Conservation (phyloP, 768 basidiomycete genomes). For the Pholiota conissans region DNA sequence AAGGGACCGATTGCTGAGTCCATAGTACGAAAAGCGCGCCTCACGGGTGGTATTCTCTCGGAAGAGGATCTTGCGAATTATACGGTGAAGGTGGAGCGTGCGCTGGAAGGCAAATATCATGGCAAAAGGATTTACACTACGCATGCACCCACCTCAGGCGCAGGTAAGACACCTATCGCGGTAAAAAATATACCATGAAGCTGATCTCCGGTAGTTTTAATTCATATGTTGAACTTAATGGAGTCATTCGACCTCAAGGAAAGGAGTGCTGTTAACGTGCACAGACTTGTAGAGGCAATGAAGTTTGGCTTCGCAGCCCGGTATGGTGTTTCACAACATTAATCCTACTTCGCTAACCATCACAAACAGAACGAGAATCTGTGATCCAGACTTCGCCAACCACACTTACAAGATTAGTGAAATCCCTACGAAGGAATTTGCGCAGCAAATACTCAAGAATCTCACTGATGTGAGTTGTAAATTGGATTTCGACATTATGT, state of each 20-base stretch:
- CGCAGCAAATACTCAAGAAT: slow-evolving; percentile 56
- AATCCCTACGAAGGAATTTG: slow-evolving; percentile 72
- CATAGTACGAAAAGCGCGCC: slow-evolving; percentile 66
- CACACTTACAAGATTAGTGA: slow-evolving; percentile 54
- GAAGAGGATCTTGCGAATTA: slow-evolving; percentile 75
- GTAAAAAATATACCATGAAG: not conserved
- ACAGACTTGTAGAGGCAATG: slow-evolving; percentile 80
- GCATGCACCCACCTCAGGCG: slow-evolving; percentile 83
- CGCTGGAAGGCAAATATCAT: slow-evolving; percentile 76
- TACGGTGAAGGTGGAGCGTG: slow-evolving; percentile 63
- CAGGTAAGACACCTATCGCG: slow-evolving; percentile 44
- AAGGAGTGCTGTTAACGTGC: slow-evolving; percentile 63
- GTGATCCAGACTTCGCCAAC: slow-evolving; percentile 73
- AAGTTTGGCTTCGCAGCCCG: slow-evolving; percentile 68
- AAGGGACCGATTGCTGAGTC: slow-evolving; percentile 83
- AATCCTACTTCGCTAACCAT: not conserved
- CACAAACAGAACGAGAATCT: slow-evolving; percentile 68
- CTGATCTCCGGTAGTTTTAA: slow-evolving; percentile 47
- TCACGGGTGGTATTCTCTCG: slow-evolving; percentile 79
- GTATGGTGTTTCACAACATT: slow-evolving; percentile 23
- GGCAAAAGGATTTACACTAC: slow-evolving; percentile 82
- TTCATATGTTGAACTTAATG: slow-evolving; percentile 89
- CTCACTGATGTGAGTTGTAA: slow-evolving; percentile 70
- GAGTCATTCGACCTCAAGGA: slow-evolving; percentile 68
- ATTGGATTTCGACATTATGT: slow-evolving; percentile 4